These are phyloP conservation scores for Candida koratica DNA, from an alignment of 805 yeast species.

Conservation along the genomic window DNA sequence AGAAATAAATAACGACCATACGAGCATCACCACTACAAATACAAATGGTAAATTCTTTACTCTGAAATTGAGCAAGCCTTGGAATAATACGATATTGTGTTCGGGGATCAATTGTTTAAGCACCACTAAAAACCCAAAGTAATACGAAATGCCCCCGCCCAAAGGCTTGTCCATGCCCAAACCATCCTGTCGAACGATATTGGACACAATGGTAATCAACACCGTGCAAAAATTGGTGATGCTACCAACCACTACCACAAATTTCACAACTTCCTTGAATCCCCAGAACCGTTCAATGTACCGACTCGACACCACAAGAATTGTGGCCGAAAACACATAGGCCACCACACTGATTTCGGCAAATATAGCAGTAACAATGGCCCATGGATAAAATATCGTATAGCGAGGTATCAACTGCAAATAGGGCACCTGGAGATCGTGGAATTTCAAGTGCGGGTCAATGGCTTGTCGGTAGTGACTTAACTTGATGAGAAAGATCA, in stretches of 20 bases:
- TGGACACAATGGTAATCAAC: slow-evolving; percentile 35
- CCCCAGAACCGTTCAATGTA: slow-evolving; percentile 55
- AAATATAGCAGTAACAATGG: slow-evolving; percentile 57
- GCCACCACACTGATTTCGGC: slow-evolving; percentile 52
- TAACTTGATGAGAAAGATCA: slow-evolving; percentile 14
- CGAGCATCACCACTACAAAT: slow-evolving; percentile 26
- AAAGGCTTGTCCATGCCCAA: slow-evolving; percentile 42
- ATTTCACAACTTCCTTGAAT: slow-evolving; percentile 44
- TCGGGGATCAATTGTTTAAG: slow-evolving; percentile 58
- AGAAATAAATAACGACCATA: slow-evolving; percentile 32
- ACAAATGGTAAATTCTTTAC: slow-evolving; percentile 61
- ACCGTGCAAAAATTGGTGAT: slow-evolving; percentile 54
- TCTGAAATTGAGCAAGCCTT: slow-evolving; percentile 45
- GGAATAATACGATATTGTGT: slow-evolving; percentile 47
- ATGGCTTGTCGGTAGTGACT: slow-evolving; percentile 16
- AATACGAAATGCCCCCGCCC: slow-evolving; percentile 49
- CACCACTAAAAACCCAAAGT: slow-evolving; percentile 54
- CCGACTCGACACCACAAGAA: slow-evolving; percentile 39
- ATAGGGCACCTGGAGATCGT: slow-evolving; percentile 48
- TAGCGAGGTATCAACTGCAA: slow-evolving; percentile 62
- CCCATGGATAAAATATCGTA: slow-evolving; percentile 60
- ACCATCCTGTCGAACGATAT: slow-evolving; percentile 33
- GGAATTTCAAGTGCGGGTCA: slow-evolving; percentile 20
- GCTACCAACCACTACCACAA: slow-evolving; percentile 50
- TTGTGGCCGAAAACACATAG: slow-evolving; percentile 35